Conservation (phyloP, 805 yeast genomes). For the Candida tammaniensis region DNA sequence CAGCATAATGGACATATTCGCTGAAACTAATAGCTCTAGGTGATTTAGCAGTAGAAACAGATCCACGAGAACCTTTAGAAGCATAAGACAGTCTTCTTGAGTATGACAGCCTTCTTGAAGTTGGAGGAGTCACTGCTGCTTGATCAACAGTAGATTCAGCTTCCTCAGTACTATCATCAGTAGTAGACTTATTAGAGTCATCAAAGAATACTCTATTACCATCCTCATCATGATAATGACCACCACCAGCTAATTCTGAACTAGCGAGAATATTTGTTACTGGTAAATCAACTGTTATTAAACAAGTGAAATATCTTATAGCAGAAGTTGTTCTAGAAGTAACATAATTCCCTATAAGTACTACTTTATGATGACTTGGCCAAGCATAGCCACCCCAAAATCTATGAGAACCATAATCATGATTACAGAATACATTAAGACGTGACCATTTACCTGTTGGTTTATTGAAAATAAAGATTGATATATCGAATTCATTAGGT, state of each 20-base stretch:
- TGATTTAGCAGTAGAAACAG: slow-evolving; percentile 15
- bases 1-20: slow-evolving; percentile 71
- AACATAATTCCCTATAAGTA: slow-evolving; percentile 55
- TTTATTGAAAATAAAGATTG: slow-evolving; percentile 48
- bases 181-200: slow-evolving; percentile 8
- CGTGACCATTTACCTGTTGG: slow-evolving; percentile 65
- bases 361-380: slow-evolving; percentile 74
- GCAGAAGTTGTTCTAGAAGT: slow-evolving; percentile 46
- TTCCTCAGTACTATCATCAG: slow-evolving; percentile 10
- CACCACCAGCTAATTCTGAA: slow-evolving; percentile 36
- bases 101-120: not conserved
- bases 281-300: slow-evolving; percentile 54
- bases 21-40: slow-evolving; percentile 47
- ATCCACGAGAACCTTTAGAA: slow-evolving; percentile 8
- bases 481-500: slow-evolving; percentile 45
- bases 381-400: slow-evolving; percentile 70
- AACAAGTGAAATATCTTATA: slow-evolving; percentile 44
- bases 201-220: slow-evolving; percentile 15
- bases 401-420: slow-evolving; percentile 53
- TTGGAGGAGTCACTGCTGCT: slow-evolving; percentile 10
- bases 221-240: slow-evolving; percentile 18
- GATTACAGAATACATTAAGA: slow-evolving; percentile 51
- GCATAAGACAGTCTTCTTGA: slow-evolving; percentile 13
- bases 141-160: slow-evolving; percentile 4
- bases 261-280: slow-evolving; percentile 50